These are phyloP conservation scores for Microbotryomycetes sp. DNA, from an alignment of 1,284 basidiomycete species.

Conservation along the genomic window DNA sequence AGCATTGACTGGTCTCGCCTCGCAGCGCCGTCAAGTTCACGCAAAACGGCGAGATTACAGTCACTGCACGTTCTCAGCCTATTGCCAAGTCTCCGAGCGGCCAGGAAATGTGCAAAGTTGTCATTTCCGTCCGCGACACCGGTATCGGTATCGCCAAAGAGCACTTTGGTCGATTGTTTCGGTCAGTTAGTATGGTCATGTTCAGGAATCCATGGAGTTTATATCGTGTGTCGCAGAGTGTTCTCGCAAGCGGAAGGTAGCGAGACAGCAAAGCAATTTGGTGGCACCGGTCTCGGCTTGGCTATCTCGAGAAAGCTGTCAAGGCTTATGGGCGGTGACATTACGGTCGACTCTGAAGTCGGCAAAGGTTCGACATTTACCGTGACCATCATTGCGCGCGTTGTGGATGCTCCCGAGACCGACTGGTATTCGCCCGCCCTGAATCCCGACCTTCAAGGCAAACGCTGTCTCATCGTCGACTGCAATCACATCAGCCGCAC, in stretches of 20 bases:
- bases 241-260: slow-evolving; percentile 29
- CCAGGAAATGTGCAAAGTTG: neutral
- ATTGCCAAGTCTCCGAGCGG: neutral
- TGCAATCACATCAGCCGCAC: slow-evolving; percentile 12
- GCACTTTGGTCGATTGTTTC: slow-evolving; percentile 24
- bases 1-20: neutral
- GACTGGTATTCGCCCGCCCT: slow-evolving; percentile 14
- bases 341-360: slow-evolving; percentile 24
- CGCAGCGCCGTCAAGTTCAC: slow-evolving; percentile 27
- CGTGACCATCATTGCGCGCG: slow-evolving; percentile 13
- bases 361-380: slow-evolving; percentile 32
- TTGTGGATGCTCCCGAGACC: neutral
- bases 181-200: neutral
- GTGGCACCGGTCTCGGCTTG: slow-evolving; percentile 30
- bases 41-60: slow-evolving; percentile 21
- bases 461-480: slow-evolving; percentile 26
- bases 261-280: slow-evolving; percentile 22
- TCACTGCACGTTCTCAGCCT: slow-evolving; percentile 8
- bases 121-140: slow-evolving; percentile 21
- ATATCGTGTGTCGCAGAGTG: neutral
- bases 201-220: neutral
- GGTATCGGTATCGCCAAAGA: slow-evolving; percentile 32
- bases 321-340: slow-evolving; percentile 26
- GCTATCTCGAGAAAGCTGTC: slow-evolving; percentile 31
- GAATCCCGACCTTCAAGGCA: slow-evolving; percentile 25